phyloP scores from a whole-genome alignment of 2,329 filamentous ascomycete genomes.

The Fusarium poae region DNA sequence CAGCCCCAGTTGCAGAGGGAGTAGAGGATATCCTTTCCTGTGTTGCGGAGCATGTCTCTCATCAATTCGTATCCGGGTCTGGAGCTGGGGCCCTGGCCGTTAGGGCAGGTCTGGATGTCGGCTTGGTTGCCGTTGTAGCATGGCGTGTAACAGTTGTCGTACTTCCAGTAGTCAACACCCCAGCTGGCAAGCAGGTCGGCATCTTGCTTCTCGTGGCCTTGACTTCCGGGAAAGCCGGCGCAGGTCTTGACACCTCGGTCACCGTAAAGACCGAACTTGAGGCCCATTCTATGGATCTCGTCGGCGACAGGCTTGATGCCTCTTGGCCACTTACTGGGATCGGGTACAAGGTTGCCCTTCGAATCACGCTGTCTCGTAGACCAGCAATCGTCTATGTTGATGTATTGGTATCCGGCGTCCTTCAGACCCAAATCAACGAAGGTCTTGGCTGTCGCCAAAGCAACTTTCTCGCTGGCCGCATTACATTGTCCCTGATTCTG shows the following conservation, averaged over 20 bases:
- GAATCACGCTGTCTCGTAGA: constrained; percentile 26
- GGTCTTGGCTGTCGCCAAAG: constrained; percentile 25
- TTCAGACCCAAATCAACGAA: constrained; percentile 25
- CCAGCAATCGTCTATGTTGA: constrained; percentile 37
- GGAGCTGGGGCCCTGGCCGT: constrained; percentile 13
- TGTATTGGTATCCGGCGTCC: constrained; percentile 25
- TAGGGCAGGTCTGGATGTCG: constrained; percentile 20
- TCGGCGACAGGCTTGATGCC: constrained; percentile 29
- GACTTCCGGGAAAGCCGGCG: constrained; percentile 25
- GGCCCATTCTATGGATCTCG: constrained; percentile 30
- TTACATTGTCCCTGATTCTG: constrained; percentile 33
- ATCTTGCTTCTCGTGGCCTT: constrained; percentile 28
- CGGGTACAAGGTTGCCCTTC: constrained; percentile 23
- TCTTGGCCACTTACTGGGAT: constrained; percentile 29
- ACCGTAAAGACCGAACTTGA: constrained; percentile 31
- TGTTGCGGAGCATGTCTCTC: constrained; percentile 16
- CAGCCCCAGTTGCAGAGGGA: constrained; percentile 34
- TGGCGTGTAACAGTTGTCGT: constrained; percentile 31
- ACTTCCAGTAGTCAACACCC: constrained; percentile 34
- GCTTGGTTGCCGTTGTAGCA: constrained; percentile 20
- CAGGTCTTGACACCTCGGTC: constrained; percentile 23
- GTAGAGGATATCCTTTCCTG: constrained; percentile 29
- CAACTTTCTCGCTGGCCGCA: constrained; percentile 28
- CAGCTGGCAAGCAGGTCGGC: constrained; percentile 26
- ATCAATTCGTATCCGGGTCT: constrained; percentile 26